These are phyloP conservation scores for Vaccinium myrtillus DNA, from an alignment of 148 eudicot species.

Conservation along the genomic window DNA sequence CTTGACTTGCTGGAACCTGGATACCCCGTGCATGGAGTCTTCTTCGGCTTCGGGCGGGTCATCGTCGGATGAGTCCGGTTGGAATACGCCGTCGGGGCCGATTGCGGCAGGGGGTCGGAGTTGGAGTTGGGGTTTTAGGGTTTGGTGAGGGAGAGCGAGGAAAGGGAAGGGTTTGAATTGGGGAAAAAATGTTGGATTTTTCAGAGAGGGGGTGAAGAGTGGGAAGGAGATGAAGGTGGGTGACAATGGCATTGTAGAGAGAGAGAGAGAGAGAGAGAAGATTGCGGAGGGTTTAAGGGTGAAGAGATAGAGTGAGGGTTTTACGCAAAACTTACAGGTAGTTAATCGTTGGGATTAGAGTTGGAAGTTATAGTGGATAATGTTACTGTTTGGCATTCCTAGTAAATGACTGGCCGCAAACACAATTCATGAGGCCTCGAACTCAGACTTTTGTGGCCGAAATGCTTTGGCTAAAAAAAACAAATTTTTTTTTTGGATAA, in stretches of 20 bases:
- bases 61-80: conserved; percentile 68
- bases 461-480: too few relatives aligned
- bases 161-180: conserved; percentile 21
- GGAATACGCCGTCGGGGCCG: conserved; percentile 44
- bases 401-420: not conserved
- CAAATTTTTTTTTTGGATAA: too few relatives aligned
- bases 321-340: not conserved
- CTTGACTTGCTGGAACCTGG: conserved; percentile 70
- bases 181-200: not conserved
- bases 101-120: conserved; percentile 29
- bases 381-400: not conserved
- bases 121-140: not conserved
- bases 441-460: too few relatives aligned
- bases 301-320: conserved; percentile 1
- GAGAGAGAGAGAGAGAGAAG: not conserved
- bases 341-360: not conserved
- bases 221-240: conserved; percentile 21
- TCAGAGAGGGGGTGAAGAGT: conserved; percentile 15
- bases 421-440: not conserved
- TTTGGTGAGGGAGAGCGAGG: conserved; percentile 21
- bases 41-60: conserved; percentile 96
- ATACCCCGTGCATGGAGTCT: conserved; percentile 84
- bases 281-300: not conserved
- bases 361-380: not conserved
- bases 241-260: conserved; percentile 26